Evolutionary conservation across 1,139 yeast species (phyloP).

Genomic region (Taphrina pruni): DNA sequence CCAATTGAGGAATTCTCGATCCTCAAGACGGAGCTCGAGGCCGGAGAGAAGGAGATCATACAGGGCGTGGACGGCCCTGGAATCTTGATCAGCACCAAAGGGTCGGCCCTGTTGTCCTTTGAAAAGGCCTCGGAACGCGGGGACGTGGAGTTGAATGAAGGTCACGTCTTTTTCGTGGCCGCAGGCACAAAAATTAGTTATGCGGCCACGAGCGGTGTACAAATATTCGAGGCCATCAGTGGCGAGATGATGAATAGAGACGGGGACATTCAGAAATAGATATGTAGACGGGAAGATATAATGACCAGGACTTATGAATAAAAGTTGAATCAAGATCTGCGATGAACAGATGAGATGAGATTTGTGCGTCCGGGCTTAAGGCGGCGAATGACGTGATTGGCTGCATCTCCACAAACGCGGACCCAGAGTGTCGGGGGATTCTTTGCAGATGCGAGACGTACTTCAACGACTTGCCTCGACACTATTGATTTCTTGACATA

Average conservation of each 20-base stretch:
- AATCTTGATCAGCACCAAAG: slow-evolving; percentile 80
- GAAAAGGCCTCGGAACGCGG: slow-evolving; percentile 47
- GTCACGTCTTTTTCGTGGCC: slow-evolving; percentile 82
- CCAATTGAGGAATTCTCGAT: slow-evolving; percentile 97
- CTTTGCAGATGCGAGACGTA: too few relatives aligned
- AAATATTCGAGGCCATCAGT: slow-evolving; percentile 65
- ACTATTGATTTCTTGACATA: too few relatives aligned
- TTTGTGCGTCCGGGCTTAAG: background rate
- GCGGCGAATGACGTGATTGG: too few relatives aligned
- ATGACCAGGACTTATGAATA: too few relatives aligned
- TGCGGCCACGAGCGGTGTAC: slow-evolving; percentile 65
- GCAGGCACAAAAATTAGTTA: slow-evolving; percentile 73
- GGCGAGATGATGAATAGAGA: slow-evolving; percentile 28
- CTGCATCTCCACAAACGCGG: too few relatives aligned
- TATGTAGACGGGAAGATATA: too few relatives aligned
- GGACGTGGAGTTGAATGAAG: slow-evolving; percentile 57
- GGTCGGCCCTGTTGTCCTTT: slow-evolving; percentile 67
- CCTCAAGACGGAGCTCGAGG: slow-evolving; percentile 63
- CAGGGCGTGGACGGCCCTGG: slow-evolving; percentile 83
- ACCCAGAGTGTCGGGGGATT: too few relatives aligned
- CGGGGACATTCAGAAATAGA: slow-evolving; percentile 12
- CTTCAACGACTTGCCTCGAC: too few relatives aligned
- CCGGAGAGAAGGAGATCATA: slow-evolving; percentile 59
- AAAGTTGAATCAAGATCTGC: background rate
- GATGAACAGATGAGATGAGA: background rate